Percentiles rank a stretch among this genome's conserved stretches.
phyloP scores from a whole-genome alignment of 306 rosid species.

The Corylus heterophylla region DNA sequence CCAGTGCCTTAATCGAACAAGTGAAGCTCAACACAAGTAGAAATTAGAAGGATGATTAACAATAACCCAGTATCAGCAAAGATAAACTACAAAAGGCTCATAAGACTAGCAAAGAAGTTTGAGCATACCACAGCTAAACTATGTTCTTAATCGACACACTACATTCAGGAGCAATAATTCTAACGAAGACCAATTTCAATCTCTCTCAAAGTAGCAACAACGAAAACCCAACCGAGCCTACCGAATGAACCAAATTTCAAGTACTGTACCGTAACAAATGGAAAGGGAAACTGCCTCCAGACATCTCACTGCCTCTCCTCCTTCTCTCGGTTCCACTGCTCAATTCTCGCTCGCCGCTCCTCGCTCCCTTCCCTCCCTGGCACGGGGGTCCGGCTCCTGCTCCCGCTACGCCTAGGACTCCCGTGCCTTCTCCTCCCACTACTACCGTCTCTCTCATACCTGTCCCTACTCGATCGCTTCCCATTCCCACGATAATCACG shows the following conservation, averaged over 20 bases:
- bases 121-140: background rate
- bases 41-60: background rate
- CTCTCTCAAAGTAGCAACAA: background rate
- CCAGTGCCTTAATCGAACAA: background rate
- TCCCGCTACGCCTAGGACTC: slow-evolving; percentile 43
- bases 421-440: slow-evolving; percentile 44
- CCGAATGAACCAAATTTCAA: slow-evolving; percentile 19
- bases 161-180: background rate
- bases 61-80: background rate
- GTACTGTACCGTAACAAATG: slow-evolving; percentile 17
- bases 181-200: background rate
- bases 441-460: slow-evolving; percentile 39
- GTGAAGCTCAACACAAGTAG: background rate
- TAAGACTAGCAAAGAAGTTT: background rate
- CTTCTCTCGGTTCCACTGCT: slow-evolving; percentile 73
- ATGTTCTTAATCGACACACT: background rate
- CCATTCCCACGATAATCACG: slow-evolving; percentile 29
- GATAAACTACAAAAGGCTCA: background rate
- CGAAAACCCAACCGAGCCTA: slow-evolving; percentile 11
- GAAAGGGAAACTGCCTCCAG: background rate
- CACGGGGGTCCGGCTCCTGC: slow-evolving; percentile 49
- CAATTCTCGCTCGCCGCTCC: slow-evolving; percentile 75
- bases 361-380: slow-evolving; percentile 65
- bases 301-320: slow-evolving; percentile 49
- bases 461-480: slow-evolving; percentile 28